Percentiles rank a stretch among this genome's conserved stretches.
phyloP scores from a whole-genome alignment of 2,329 filamentous ascomycete species.

The Apiospora malaysiana region DNA sequence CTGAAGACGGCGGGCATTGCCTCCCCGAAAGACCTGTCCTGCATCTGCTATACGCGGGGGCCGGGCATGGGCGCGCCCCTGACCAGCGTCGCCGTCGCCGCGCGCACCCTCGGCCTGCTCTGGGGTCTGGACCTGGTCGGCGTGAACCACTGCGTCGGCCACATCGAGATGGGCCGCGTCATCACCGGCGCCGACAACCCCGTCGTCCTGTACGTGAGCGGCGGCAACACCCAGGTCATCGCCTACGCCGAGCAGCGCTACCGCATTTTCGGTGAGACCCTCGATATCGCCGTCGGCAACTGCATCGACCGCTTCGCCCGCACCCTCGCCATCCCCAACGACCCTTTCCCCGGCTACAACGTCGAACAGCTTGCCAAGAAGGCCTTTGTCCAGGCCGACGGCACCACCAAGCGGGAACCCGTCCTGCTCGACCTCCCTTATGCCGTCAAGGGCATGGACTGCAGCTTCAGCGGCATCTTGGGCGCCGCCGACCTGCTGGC shows the following conservation, averaged over 20 bases:
- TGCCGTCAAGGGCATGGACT: conserved; percentile 98
- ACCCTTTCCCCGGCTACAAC: conserved; percentile 96
- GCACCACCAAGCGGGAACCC: conserved; percentile 43
- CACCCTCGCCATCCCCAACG: conserved; percentile 89
- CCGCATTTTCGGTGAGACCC: conserved; percentile 95
- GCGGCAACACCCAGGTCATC: conserved; percentile 97
- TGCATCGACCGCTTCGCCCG: conserved; percentile 95
- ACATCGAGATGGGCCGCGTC: conserved; percentile 96
- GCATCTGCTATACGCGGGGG: conserved; percentile 94
- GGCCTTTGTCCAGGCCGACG: conserved; percentile 47
- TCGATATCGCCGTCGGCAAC: conserved; percentile 97
- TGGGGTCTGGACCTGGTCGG: conserved; percentile 91
- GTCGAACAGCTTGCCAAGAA: conserved; percentile 91
- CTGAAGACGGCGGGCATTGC: conserved; percentile 70
- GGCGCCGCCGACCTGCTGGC: conserved; percentile 83
- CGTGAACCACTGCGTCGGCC: conserved; percentile 97
- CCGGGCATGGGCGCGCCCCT: conserved; percentile 97
- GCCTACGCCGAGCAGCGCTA: conserved; percentile 94
- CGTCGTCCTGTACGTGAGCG: conserved; percentile 93
- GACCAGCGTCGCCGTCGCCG: conserved; percentile 83
- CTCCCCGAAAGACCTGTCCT: conserved; percentile 72
- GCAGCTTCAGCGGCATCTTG: conserved; percentile 91
- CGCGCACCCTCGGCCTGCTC: conserved; percentile 78
- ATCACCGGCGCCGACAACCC: conserved; percentile 92
- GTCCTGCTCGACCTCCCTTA: conserved; percentile 88